Base-by-base conservation (phyloP, 202 grass and related monocot species). In the Miscanthus sacchariflorus region DNA sequence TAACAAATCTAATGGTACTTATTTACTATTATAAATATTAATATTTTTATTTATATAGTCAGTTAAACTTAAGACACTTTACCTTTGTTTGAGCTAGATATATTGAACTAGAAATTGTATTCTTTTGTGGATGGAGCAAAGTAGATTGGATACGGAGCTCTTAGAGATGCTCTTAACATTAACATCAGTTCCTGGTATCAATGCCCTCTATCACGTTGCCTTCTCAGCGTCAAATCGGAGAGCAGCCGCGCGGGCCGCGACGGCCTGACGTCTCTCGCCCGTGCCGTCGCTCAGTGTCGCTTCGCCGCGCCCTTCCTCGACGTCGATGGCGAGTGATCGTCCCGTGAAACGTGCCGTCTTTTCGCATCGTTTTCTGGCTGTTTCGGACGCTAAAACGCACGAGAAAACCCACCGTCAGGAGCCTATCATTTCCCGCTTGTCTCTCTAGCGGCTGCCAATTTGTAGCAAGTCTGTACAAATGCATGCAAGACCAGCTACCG, bases 241-340 rank as follows among this genome's bases (percentile, higher is more conserved):
- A 65, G 18, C 45, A 36, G 68, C 28, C 19, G 9, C 19, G 19
- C 30, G 12, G 45, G 46, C 46, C 13, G 13, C 46, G 54, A 0
- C 33, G 6, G 19, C 15, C 19, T 54, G 33, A 14, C 68, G 23
- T 40, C 36, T 11, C 30, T 36, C 50, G 49, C 5, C 27, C n/a
- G 54, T 43, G 36, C 59, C 78, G 56, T 84, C 50, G 81, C 70
- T 74, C n/a, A 6, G 39, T 28, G 17, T 46, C 78, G 19, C 38
- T 5, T 59, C 2, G 15, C 27, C 63, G 48, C 2, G 8, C 17
- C 42, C 49, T 28, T 21, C 36, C 46, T 40, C 35, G 36, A 44
- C 77, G 78, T 12, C 54, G 39, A 42, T 39, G 77, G 40, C 77
- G 58, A 27, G 19, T 13, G 40, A 46, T 66, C 56, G 9, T 66